Conservation (phyloP, 495 filamentous ascomycete genomes). For the Penicillium goetzii region DNA sequence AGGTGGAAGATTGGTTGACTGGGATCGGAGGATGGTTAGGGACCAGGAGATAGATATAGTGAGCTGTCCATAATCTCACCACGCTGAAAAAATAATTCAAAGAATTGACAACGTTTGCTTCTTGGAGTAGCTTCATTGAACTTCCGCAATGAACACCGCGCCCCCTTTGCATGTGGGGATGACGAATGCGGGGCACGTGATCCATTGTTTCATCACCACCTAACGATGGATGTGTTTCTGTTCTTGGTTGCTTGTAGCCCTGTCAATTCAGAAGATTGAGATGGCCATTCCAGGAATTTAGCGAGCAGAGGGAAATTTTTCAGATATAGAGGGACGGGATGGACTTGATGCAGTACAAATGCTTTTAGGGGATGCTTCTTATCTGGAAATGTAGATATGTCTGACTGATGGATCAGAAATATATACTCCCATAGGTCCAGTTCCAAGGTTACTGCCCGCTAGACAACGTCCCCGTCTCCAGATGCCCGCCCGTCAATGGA, state of each 20-base stretch:
- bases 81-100: slow-evolving; percentile 6
- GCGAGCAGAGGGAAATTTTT: background rate
- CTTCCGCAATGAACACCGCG: slow-evolving; percentile 6
- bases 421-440: background rate
- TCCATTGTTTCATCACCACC: slow-evolving; percentile 18
- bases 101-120: slow-evolving; percentile 16
- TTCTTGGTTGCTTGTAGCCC: background rate
- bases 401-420: background rate
- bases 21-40: slow-evolving; percentile 9
- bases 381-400: background rate
- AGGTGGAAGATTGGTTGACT: background rate
- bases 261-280: background rate
- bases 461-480: no score
- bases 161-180: slow-evolving; percentile 27
- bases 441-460: no score
- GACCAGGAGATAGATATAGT: background rate
- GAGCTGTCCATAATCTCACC: slow-evolving; percentile 22
- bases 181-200: slow-evolving; percentile 23
- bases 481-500: no score
- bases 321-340: background rate
- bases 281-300: no score
- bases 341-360: background rate
- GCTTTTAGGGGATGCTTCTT: background rate
- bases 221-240: background rate
- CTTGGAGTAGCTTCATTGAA: slow-evolving; percentile 12